Evolutionary conservation across 2,329 filamentous ascomycete genomes (phyloP), one percentile per base, ranked within the genome.

Genomic region (Escovopsis sp.): DNA sequence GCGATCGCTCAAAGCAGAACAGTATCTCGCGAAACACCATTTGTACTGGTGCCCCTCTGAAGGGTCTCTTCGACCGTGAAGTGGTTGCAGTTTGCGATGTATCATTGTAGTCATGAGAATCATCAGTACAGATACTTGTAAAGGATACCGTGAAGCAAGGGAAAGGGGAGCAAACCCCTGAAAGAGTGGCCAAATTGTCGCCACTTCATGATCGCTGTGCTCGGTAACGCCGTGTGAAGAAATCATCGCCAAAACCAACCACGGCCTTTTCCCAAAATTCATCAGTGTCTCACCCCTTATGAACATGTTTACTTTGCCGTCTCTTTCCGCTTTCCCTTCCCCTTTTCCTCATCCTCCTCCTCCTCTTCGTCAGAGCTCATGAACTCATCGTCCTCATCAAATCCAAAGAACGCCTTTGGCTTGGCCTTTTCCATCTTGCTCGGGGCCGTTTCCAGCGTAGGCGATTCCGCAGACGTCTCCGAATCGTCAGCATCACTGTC

Each of bases 351-450:
- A 16, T 16, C 21, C 21, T 23, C 21, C 21, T 38, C 35, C 4
- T 38, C 67, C 25, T 77, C 74, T n/a, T 76, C 70, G 35, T 71
- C 70, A 9, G 70, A 76, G 46, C 74, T 79, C 70, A 79, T 74
- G 42, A 78, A 79, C 47, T 82, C 77, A 32, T 86, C 79, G 36
- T 83, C 78, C 25, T 87, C 79, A 41, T 86, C 81, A 57, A 86
- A 88, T 0, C 80, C 81, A 46, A 78, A 80, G 49, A 86, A 83
- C 0, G 66, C 61, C 48, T 47, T 61, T 14, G 52, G 51, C 43
- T 62, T 60, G 33, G 39, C 51, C 39, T 58, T 66, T 41, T 48
- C 51, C 10, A 58, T 48, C 25, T 55, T 50, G n/a, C n/a, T 25
- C 21, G 21, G 21, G 10, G 54, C 42, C 29, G 65, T 62, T 3